Conservation (phyloP, 1,284 basidiomycete genomes). For the Pseudozyma hubeiensis region DNA sequence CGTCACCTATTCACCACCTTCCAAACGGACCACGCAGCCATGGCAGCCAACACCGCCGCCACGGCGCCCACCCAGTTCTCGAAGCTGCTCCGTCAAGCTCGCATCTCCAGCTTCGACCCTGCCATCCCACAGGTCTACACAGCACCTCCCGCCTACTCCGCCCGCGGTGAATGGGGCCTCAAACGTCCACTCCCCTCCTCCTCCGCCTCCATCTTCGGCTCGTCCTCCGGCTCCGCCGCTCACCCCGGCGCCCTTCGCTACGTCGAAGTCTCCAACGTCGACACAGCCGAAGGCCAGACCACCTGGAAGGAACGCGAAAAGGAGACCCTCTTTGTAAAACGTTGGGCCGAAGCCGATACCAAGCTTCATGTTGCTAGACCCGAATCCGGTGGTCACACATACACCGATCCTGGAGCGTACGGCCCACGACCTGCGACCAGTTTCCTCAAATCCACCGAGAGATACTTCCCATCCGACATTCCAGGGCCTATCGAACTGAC, state of each 20-base stretch:
- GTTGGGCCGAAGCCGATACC: conserved; percentile 58
- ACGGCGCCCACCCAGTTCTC: conserved; percentile 51
- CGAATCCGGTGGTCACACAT: conserved; percentile 10
- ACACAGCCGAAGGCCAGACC: conserved; percentile 58
- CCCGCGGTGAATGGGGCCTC: conserved; percentile 64
- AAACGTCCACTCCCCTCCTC: conserved; percentile 60
- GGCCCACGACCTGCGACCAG: conserved; percentile 45
- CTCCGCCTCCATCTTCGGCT: conserved; percentile 45
- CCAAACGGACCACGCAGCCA: background rate
- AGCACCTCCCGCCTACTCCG: conserved; percentile 56
- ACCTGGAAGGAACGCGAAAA: conserved; percentile 59
- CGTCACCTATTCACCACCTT: background rate
- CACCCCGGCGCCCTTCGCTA: conserved; percentile 56
- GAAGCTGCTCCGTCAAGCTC: conserved; percentile 56
- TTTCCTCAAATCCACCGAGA: conserved; percentile 42
- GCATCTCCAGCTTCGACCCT: conserved; percentile 60
- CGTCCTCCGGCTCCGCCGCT: conserved; percentile 48
- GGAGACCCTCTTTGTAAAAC: conserved; percentile 56
- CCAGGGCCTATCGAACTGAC: conserved; percentile 31
- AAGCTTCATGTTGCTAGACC: conserved; percentile 44
- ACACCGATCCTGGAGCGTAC: conserved; percentile 21
- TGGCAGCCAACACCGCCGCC: conserved; percentile 34
- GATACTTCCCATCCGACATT: conserved; percentile 50
- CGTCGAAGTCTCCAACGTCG: conserved; percentile 51
- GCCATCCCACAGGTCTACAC: conserved; percentile 58